Evolutionary conservation across 176 grass and related monocot species (phyloP).

Genomic region (Aegilops speltoides): DNA sequence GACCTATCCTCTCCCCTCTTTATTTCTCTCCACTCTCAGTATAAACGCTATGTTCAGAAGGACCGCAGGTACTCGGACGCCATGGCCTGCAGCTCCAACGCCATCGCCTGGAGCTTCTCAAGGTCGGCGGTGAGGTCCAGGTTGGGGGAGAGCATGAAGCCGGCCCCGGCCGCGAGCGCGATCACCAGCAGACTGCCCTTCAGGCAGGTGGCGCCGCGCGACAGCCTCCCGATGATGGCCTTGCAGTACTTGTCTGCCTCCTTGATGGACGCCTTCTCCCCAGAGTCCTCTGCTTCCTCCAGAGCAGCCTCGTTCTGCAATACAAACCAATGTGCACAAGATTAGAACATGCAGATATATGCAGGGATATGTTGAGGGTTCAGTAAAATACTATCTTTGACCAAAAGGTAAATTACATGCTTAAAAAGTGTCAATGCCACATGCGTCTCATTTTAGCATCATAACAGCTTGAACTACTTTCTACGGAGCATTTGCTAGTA

Average conservation of each 20-base stretch:
- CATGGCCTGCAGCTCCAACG: not conserved
- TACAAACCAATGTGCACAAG: not conserved
- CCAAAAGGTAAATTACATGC: not conserved
- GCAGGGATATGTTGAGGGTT: not conserved
- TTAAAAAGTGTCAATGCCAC: no score
- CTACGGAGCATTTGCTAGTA: no score
- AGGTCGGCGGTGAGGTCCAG: slow-evolving; percentile 46
- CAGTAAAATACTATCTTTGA: not conserved
- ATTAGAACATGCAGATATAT: not conserved
- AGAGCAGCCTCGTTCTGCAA: slow-evolving; percentile 76
- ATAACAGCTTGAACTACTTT: no score
- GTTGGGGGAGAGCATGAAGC: slow-evolving; percentile 46
- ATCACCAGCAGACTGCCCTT: slow-evolving; percentile 62
- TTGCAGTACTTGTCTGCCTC: slow-evolving; percentile 92
- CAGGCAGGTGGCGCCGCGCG: slow-evolving; percentile 46
- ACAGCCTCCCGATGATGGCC: slow-evolving; percentile 69
- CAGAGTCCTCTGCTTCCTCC: slow-evolving; percentile 36
- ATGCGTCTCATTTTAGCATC: no score
- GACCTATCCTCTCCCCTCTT: slow-evolving; percentile 42
- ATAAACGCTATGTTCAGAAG: slow-evolving; percentile 8
- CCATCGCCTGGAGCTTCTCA: not conserved
- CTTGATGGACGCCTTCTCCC: slow-evolving; percentile 59
- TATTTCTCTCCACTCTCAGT: slow-evolving; percentile 20
- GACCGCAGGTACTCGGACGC: not conserved
- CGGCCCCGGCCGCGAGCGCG: slow-evolving; percentile 32